Conservation (phyloP, 805 yeast species). For the Teunomyces tritomae region DNA sequence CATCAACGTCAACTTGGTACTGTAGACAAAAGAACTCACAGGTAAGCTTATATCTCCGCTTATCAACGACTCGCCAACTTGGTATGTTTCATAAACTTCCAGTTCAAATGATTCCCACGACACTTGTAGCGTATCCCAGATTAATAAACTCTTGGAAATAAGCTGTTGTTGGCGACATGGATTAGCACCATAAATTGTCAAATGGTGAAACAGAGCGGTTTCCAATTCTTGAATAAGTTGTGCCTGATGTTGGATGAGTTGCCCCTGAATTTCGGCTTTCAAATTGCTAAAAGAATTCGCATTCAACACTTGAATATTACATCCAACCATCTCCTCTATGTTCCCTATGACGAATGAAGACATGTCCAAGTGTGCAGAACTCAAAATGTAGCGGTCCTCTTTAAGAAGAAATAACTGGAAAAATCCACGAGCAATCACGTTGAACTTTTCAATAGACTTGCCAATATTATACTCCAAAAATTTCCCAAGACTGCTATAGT, state of each 20-base stretch:
- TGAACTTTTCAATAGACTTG: slow-evolving; percentile 22
- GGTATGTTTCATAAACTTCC: slow-evolving; percentile 31
- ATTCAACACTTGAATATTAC: slow-evolving; percentile 28
- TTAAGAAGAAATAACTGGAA: slow-evolving; percentile 61
- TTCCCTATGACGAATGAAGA: slow-evolving; percentile 26
- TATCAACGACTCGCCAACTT: slow-evolving; percentile 34
- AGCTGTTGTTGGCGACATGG: slow-evolving; percentile 83
- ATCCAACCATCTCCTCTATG: slow-evolving; percentile 43
- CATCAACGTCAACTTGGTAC: slow-evolving; percentile 68
- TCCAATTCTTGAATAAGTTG: slow-evolving; percentile 38
- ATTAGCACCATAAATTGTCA: slow-evolving; percentile 46
- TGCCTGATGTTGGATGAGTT: slow-evolving; percentile 1
- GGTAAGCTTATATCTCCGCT: slow-evolving; percentile 52
- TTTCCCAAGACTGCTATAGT: slow-evolving; percentile 23
- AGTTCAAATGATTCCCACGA: slow-evolving; percentile 64
- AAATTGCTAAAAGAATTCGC: slow-evolving; percentile 5
- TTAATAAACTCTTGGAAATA: slow-evolving; percentile 49
- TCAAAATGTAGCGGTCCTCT: slow-evolving; percentile 60
- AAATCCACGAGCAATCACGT: slow-evolving; percentile 58
- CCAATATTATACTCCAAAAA: slow-evolving; percentile 28
- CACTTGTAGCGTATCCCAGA: slow-evolving; percentile 82
- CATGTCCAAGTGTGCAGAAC: slow-evolving; percentile 25
- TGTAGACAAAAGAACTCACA: slow-evolving; percentile 66
- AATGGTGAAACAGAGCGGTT: slow-evolving; percentile 34
- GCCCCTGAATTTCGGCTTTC: slow-evolving; percentile 7